Percentiles rank a stretch among this genome's conserved stretches.
Evolutionary conservation across 495 filamentous ascomycete species (phyloP).

Genomic region (Aspergillus conjunctus): DNA sequence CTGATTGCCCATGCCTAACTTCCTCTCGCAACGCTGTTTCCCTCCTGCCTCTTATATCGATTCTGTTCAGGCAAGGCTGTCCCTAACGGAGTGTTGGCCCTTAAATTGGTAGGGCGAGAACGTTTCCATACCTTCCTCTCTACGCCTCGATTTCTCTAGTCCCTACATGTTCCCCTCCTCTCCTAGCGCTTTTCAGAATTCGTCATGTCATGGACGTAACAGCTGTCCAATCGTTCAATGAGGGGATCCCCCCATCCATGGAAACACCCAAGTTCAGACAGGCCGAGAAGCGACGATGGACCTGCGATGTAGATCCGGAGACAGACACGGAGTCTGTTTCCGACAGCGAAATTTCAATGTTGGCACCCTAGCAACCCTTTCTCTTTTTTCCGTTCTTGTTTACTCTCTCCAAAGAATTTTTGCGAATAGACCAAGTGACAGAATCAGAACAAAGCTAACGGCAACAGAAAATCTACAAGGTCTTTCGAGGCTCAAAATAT

Average conservation of each 20-base stretch:
- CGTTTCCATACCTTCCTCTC: neutral
- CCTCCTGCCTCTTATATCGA: neutral
- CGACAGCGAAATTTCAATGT: constrained; percentile 32
- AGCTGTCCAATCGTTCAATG: constrained; percentile 24
- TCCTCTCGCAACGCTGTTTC: neutral
- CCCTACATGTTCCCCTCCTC: constrained; percentile 9
- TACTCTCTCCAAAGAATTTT: neutral
- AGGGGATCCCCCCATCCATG: constrained; percentile 20
- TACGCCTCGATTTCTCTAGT: neutral
- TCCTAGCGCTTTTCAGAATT: constrained; percentile 1
- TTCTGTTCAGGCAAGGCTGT: neutral
- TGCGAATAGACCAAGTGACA: too few species aligned
- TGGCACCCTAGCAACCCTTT: constrained; percentile 8
- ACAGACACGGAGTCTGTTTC: constrained; percentile 28
- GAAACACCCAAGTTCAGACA: constrained; percentile 16
- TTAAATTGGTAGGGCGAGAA: neutral
- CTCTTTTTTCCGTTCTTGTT: neutral
- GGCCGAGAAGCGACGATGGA: constrained; percentile 11
- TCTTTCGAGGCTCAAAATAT: constrained; percentile 61
- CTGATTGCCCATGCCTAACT: neutral
- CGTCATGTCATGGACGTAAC: constrained; percentile 41
- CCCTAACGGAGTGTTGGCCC: neutral
- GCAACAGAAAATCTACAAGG: constrained; percentile 55
- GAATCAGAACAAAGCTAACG: constrained; percentile 18
- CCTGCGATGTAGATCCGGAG: constrained; percentile 22